Base-by-base conservation (phyloP, 2,329 filamentous ascomycete species). In the Penicillium sp. region DNA sequence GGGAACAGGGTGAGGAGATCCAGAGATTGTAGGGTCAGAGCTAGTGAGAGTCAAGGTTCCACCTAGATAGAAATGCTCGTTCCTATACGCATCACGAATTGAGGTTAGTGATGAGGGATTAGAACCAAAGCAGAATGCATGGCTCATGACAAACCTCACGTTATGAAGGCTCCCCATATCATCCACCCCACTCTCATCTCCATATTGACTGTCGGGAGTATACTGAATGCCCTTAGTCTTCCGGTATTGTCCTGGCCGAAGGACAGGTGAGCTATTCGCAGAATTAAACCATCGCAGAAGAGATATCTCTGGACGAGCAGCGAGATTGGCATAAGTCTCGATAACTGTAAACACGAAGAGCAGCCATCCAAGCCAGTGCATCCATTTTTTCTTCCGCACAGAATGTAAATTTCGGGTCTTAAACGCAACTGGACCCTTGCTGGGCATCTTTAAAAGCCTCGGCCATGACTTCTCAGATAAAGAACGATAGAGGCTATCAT, bases 181-280 rank as follows among this genome's bases (percentile, higher is more conserved):
- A 49, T 63, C 58, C 8, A 46, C n/a, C 14, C 48, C 63, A 3
- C 31, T 16, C 10, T 39, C 29, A 19, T 58, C 49, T 7, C 43
- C 55, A 27, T 43, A 46, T 31, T 35, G 22, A 35, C 16, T 44
- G 1, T 52, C 46, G 3, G 39, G 35, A 9, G 47, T 22, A 39
- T 43, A 51, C 16, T 43, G 13, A 44, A 44, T 14, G 3, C 31
- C 53, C 9, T 8, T 10, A 3, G 26, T 31, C 11, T 59, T 56
- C n/a, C 41, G 52, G 47, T 66, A 65, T 31, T 66, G 61, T n/a
- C 63, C 62, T 0, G 63, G 63, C 13, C 57, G 62, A 53, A 66
- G 57, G 9, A 63, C 31, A 9, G 41, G 21, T 1, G 52, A 50
- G 9, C 31, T 21, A 27, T 35, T 26, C 10, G 46, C 46, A 5